Base-by-base conservation (phyloP, 495 filamentous ascomycete species). In the Aeminium ludgeri region DNA sequence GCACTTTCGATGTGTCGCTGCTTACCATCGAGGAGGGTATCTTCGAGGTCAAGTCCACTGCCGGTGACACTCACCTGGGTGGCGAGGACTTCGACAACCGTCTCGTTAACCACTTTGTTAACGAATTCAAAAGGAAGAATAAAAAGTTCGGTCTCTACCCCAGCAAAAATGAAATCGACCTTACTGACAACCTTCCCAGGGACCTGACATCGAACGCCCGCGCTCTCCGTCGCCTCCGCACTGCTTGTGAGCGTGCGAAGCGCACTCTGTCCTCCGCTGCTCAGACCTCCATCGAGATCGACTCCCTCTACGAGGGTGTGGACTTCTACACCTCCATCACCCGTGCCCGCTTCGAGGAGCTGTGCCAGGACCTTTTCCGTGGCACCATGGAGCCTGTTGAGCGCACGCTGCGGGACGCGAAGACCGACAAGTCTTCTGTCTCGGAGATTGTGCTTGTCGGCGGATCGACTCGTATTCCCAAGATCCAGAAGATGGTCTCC, bases 321-420 rank as follows among this genome's bases (percentile, higher is more conserved):
- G 89, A 97, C 66, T 93, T 95, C 74, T 91, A 92, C 70, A 84
- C 86, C 54, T 86, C 85, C 59, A 94, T 97, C 72, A 97, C 91
- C 60, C 89, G 89, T 79, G 91, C 91, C 56, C 81, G 86, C 68
- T 97, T 97, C 68, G 89, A 97, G 70, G 91, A 96, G 63, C 76
- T 97, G 38, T 94, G 91, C 76, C 80, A 89, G 66, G 79, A 92
- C 62, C 82, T 91, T 54, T 96, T 97, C 75, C 76, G 81, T 53
- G 80, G 79, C 54, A 96, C 89, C 59, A 80, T 97, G 67, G 85
- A 95, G 63, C 89, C 89, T 45, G 89, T 97, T 53, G 91, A 92
- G 66, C 89, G 92, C 72, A 87, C 96, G 51, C 80, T 97, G 57
- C 86, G 91, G 68, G 89, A 97, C 58, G 80, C 91, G 57, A 82